Evolutionary conservation across 129 eudicot species (phyloP).

Genomic region (Glebionis coronaria): DNA sequence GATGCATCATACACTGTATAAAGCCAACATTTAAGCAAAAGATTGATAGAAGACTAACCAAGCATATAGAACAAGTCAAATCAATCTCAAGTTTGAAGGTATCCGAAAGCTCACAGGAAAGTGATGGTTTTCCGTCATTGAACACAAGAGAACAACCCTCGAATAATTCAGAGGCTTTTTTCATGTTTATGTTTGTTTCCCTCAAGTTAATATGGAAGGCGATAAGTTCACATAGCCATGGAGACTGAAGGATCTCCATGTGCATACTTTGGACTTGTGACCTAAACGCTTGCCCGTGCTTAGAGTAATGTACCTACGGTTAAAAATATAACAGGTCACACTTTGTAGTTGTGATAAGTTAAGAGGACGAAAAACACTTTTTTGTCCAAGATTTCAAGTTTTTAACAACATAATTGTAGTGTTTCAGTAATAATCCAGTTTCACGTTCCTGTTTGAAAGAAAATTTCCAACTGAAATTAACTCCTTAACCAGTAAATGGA

Average conservation of each 20-base stretch:
- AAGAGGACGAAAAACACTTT: neutral
- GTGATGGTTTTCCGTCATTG: slow-evolving; percentile 69
- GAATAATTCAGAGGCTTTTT: slow-evolving; percentile 43
- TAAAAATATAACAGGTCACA: neutral
- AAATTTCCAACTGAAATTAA: no score
- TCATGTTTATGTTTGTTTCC: slow-evolving; percentile 36
- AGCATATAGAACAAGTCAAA: slow-evolving; percentile 93
- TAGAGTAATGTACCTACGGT: slow-evolving; percentile 73
- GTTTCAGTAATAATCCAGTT: neutral
- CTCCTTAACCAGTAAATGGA: neutral
- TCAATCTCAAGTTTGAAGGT: slow-evolving; percentile 73
- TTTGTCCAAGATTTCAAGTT: neutral
- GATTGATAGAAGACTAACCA: slow-evolving; percentile 51
- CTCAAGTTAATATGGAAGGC: slow-evolving; percentile 83
- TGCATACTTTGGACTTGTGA: slow-evolving; percentile 86
- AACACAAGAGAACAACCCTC: slow-evolving; percentile 61
- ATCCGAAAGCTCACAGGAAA: slow-evolving; percentile 79
- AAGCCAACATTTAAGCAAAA: neutral
- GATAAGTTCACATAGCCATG: slow-evolving; percentile 94
- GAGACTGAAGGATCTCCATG: slow-evolving; percentile 90
- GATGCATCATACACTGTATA: neutral
- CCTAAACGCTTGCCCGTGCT: slow-evolving; percentile 88
- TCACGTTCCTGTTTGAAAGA: neutral
- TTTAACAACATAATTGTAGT: no score
- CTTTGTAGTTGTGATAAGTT: no score